Evolutionary conservation across 116 monocot genomes (phyloP).

Genomic region (Papilionanthe hybrid): DNA sequence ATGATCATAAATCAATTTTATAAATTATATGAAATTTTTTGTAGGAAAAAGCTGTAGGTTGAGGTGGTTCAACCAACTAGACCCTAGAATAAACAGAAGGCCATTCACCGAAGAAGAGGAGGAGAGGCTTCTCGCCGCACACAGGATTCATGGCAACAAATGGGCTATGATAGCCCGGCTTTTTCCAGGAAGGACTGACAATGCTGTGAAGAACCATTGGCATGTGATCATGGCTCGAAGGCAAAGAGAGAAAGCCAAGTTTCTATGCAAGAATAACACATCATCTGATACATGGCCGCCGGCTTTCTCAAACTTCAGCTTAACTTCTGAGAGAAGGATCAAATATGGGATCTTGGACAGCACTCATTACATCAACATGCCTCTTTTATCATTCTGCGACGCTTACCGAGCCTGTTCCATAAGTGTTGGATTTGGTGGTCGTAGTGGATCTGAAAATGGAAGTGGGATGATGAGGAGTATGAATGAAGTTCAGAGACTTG

Average conservation of each 20-base stretch:
- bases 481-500: neutral
- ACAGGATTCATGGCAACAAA: slow-evolving; percentile 61
- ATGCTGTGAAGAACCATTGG: slow-evolving; percentile 83
- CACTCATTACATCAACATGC: too few species aligned
- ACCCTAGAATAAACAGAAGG: slow-evolving; percentile 64
- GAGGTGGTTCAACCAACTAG: slow-evolving; percentile 87
- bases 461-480: too few species aligned
- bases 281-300: neutral
- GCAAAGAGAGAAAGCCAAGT: slow-evolving; percentile 28
- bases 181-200: slow-evolving; percentile 78
- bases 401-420: too few species aligned
- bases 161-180: slow-evolving; percentile 73
- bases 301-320: neutral
- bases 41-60: slow-evolving; percentile 81
- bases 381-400: too few species aligned
- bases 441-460: too few species aligned
- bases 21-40: neutral
- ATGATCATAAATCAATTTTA: too few species aligned
- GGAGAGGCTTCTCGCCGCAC: slow-evolving; percentile 48
- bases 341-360: too few species aligned
- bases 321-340: neutral
- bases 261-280: neutral
- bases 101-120: slow-evolving; percentile 77
- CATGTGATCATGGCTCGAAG: slow-evolving; percentile 71
- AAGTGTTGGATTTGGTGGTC: too few species aligned